A percentile compares a stretch with the other conserved stretches of the same genome.
Evolutionary conservation across 2,329 filamentous ascomycete species (phyloP).

Genomic region (Ilyonectria sp.): DNA sequence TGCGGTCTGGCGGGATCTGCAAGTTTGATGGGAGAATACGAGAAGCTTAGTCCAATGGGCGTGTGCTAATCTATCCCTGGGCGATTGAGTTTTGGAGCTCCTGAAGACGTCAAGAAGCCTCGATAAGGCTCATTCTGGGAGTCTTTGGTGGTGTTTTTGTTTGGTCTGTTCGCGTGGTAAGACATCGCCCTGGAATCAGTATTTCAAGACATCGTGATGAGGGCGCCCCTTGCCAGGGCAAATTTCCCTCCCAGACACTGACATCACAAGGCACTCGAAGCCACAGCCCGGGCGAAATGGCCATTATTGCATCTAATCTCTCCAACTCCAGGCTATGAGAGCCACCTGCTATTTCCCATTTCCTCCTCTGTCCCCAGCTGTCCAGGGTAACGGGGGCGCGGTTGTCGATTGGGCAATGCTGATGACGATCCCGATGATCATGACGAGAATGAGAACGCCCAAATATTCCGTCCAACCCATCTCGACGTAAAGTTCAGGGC

Average conservation of each 20-base stretch:
- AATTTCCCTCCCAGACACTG: neutral
- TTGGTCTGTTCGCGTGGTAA: neutral
- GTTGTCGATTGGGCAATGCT: neutral
- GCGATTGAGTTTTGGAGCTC: neutral
- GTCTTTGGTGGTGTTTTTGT: neutral
- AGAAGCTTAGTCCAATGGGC: neutral
- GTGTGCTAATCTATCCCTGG: neutral
- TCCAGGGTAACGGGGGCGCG: neutral
- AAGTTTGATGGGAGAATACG: neutral
- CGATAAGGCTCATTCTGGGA: neutral
- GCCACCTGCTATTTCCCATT: neutral
- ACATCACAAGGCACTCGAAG: neutral
- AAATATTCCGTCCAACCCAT: neutral
- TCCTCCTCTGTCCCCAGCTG: neutral
- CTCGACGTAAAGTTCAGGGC: neutral
- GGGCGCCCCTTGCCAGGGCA: neutral
- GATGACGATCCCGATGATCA: conserved; percentile 17
- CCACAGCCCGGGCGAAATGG: neutral
- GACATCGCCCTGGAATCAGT: neutral
- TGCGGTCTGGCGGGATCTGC: neutral
- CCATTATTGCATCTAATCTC: neutral
- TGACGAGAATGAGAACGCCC: neutral
- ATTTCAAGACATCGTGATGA: neutral
- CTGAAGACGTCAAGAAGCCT: neutral
- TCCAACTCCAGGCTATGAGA: neutral